Base-by-base conservation (phyloP, 2,329 filamentous ascomycete genomes). In the Parascedosporium putredinis region DNA sequence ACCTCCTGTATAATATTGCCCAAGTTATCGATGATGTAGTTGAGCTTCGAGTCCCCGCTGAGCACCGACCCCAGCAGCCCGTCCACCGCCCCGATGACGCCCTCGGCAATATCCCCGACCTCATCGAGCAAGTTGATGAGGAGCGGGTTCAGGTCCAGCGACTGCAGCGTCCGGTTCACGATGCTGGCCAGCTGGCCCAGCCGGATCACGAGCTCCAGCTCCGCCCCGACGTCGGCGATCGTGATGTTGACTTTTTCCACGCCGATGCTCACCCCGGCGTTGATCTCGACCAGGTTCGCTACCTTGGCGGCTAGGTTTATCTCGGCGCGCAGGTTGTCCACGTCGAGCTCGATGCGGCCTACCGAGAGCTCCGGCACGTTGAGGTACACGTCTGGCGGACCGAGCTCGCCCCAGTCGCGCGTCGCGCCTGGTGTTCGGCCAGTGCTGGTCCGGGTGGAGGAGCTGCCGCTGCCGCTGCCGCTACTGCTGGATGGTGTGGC, bases 1-100 rank as follows among this genome's bases (percentile, higher is more conserved):
- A 79, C 75, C 56, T 81, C 72, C 57, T 81, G 76, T 1, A 82
- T 75, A 53, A 82, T 81, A 55, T 81, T 81, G 31, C 78, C 78
- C 2, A 81, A 66, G 56, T 81, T 81, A 58, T 81, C 78, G 52
- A 82, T 68, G 34, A 79, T 53, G 64, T 79, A 79, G 54, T 72
- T 74, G 12, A n/a, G 34, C 34, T 20, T 20, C 7, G 12, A n/a
- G 6, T 20, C 34, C 5, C 34, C 34, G 12, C 34, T 20, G 34
- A 20, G 12, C 7, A n/a, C 34, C 18, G 72, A 74, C 7, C 78
- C 79, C 2, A 82, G 69, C 27, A 82, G 64, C 0, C 78, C 76
- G 56, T 78, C 78, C 1, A 81, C 76, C 0, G 69, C 75, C 22
- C 75, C 77, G 9, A 81, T 68, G 6, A 79, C 75, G 4, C 67